These are phyloP conservation scores for Penicillium decumbens DNA, from an alignment of 2,329 filamentous ascomycete genomes.

Conservation along the genomic window DNA sequence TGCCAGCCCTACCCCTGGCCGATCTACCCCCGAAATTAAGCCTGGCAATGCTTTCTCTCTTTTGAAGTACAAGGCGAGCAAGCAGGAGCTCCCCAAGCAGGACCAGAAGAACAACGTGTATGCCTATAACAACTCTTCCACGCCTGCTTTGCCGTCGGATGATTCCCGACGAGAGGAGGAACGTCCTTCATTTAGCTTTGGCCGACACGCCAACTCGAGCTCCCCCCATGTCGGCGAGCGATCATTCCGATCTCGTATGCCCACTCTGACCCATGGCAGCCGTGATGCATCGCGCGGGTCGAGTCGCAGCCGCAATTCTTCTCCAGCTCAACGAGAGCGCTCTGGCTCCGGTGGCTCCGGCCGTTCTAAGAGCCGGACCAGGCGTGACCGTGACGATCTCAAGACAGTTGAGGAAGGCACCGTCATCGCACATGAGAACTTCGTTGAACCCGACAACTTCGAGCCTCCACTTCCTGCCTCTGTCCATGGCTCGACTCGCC, in stretches of 20 bases:
- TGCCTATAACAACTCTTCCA: slow-evolving; percentile 38
- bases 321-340: slow-evolving; percentile 47
- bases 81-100: slow-evolving; percentile 27
- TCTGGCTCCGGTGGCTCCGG: slow-evolving; percentile 53
- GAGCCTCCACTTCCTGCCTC: slow-evolving; percentile 26
- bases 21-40: slow-evolving; percentile 34
- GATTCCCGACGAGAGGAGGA: slow-evolving; percentile 39
- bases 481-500: slow-evolving; percentile 34
- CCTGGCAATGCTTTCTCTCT: slow-evolving; percentile 44
- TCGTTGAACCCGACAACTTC: slow-evolving; percentile 24
- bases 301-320: slow-evolving; percentile 33
- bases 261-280: slow-evolving; percentile 27
- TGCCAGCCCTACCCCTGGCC: slow-evolving; percentile 39
- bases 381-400: slow-evolving; percentile 53
- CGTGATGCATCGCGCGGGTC: slow-evolving; percentile 35
- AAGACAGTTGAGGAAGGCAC: slow-evolving; percentile 49
- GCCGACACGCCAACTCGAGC: slow-evolving; percentile 37
- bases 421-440: slow-evolving; percentile 29
- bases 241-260: slow-evolving; percentile 27
- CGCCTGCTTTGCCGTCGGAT: slow-evolving; percentile 33
- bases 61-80: slow-evolving; percentile 41
- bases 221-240: slow-evolving; percentile 35
- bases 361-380: slow-evolving; percentile 52
- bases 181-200: slow-evolving; percentile 26
- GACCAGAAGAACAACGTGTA: slow-evolving; percentile 42